phyloP scores from a whole-genome alignment of 176 grass and related monocot species.

The Triticum dicoccoides region DNA sequence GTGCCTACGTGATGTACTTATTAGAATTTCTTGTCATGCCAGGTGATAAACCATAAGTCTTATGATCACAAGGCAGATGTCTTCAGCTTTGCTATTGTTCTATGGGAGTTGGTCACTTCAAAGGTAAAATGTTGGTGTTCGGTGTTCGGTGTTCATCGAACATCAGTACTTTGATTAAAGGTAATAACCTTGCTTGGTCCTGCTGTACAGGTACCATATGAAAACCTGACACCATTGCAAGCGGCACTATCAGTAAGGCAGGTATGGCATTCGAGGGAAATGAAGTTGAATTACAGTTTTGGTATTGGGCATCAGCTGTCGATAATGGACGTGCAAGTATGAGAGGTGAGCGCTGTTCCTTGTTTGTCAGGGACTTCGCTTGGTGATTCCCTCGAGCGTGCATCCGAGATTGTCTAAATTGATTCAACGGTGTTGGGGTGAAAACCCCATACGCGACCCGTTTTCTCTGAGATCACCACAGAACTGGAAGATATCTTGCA shows the following conservation, averaged over 20 bases:
- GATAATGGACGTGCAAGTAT: not conserved
- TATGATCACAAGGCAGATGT: constrained; percentile 89
- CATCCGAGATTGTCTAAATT: constrained; percentile 54
- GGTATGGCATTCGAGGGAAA: constrained; percentile 33
- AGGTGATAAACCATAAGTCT: constrained; percentile 93
- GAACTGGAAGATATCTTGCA: constrained; percentile 68
- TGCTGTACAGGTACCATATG: constrained; percentile 78
- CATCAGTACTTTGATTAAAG: not conserved
- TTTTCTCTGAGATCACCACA: constrained; percentile 62
- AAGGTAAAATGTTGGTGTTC: constrained; percentile 49
- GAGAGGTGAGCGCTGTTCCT: not conserved
- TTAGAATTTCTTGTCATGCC: not conserved
- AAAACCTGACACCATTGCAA: constrained; percentile 86
- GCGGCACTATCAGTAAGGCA: constrained; percentile 89
- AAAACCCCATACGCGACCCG: constrained; percentile 43
- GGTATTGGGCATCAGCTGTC: not conserved
- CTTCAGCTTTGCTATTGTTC: constrained; percentile 92
- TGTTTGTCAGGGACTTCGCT: constrained; percentile 67
- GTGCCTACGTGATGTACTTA: not conserved
- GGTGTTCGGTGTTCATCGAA: not conserved
- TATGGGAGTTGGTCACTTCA: constrained; percentile 84
- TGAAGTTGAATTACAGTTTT: not conserved
- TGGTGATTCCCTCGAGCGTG: constrained; percentile 50
- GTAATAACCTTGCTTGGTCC: constrained; percentile 6
- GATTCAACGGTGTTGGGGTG: constrained; percentile 73